Evolutionary conservation across 257 asterid genomes (phyloP), one percentile per base, ranked within the genome.

Genomic region (Solanum paucissectum): DNA sequence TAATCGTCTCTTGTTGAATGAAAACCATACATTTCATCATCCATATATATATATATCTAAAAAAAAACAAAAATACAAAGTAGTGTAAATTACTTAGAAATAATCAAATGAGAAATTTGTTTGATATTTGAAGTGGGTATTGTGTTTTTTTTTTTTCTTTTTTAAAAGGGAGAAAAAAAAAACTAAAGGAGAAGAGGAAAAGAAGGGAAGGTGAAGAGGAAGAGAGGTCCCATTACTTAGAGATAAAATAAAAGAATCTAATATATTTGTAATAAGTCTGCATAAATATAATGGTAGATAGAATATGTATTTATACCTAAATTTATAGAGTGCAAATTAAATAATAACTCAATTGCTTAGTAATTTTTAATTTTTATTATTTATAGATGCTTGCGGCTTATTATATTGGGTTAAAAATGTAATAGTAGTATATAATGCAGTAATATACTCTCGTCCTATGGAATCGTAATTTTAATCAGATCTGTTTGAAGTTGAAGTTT

Each of bases 11-110:
- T 75, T 42, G 90, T 77, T 2, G 91, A 86, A 72, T 86, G 87
- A 21, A 88, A 83, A 27, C 91, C 91, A 82, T 87, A 90, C 88
- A 90, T 89, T 86, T 89, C 92, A 68, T 92, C 93, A 62, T 92
- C 94, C 94, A 92, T 92, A 82, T 82, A 33, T 92, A 82, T 82
- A 33, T 82, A 82, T 82, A 33, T 82, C 86, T 46, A 18, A 52
- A 52, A 52, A 52, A 52, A 16, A 2, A 49, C 6, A 14, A 18
- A 25, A 44, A 14, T 44, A 6, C 38, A 81, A 81, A 46, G 4
- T 81, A 7, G 3, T 46, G 11, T 5, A 21, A 81, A 76, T n/a
- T n/a, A 79, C 64, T 27, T 44, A 44, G 25, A 42, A 44, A 46
- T 16, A 49, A 49, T 82, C 20, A 44, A 79, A 74, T 36, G 27